Evolutionary conservation across 2,329 filamentous ascomycete species (phyloP).

Genomic region (Myrmaecium sp.): DNA sequence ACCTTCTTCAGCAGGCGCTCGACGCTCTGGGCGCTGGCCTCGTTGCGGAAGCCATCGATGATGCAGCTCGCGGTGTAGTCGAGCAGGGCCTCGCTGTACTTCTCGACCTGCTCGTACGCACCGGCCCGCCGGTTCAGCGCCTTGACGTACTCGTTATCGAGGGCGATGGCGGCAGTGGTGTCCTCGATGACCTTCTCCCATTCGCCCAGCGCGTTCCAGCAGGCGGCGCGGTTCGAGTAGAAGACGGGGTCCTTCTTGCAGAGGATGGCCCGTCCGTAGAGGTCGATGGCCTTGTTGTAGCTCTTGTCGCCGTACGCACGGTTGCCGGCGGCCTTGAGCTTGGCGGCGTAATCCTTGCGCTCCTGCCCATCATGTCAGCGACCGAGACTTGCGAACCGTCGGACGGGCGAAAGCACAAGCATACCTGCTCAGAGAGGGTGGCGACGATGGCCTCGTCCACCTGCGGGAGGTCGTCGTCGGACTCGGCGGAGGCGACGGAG

Average conservation of each 20-base stretch:
- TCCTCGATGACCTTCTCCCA: conserved; percentile 97
- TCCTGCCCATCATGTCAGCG: conserved; percentile 39
- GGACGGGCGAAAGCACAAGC: not conserved
- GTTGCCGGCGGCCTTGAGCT: conserved; percentile 90
- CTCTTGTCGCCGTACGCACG: conserved; percentile 91
- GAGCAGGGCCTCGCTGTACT: conserved; percentile 84
- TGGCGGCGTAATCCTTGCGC: conserved; percentile 71
- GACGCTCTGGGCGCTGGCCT: conserved; percentile 72
- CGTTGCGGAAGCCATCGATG: conserved; percentile 92
- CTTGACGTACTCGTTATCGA: conserved; percentile 94
- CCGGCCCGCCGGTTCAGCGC: conserved; percentile 91
- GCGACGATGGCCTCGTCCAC: conserved; percentile 29
- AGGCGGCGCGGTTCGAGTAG: conserved; percentile 96
- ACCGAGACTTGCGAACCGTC: too few species aligned
- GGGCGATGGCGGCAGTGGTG: conserved; percentile 81
- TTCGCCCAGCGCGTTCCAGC: conserved; percentile 81
- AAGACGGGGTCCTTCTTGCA: conserved; percentile 97
- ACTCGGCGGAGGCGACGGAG: conserved; percentile 18
- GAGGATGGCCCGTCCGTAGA: conserved; percentile 89
- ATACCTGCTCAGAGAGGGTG: conserved; percentile 26
- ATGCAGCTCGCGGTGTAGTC: conserved; percentile 99
- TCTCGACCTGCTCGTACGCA: conserved; percentile 84
- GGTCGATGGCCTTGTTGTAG: conserved; percentile 80
- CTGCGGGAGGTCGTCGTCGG: conserved; percentile 30
- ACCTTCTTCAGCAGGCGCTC: conserved; percentile 94